These are phyloP conservation scores for Pisolithus microcarpus DNA, from an alignment of 768 basidiomycete species.

Conservation along the genomic window DNA sequence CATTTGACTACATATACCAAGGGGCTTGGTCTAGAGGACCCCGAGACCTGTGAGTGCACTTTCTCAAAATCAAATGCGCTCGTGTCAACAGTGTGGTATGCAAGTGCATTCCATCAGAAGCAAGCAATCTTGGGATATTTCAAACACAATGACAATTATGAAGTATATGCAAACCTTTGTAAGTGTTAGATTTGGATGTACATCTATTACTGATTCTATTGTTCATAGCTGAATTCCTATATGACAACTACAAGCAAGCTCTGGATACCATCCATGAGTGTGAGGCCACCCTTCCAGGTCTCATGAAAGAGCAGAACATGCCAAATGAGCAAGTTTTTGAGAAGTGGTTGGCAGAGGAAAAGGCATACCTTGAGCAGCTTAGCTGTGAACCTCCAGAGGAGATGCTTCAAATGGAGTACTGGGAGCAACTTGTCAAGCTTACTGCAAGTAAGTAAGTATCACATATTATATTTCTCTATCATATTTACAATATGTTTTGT, in stretches of 20 bases:
- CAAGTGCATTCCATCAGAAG: slow-evolving; percentile 13
- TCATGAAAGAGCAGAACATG: too few species aligned
- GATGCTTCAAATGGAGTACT: too few species aligned
- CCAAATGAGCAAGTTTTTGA: too few species aligned
- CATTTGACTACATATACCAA: slow-evolving; percentile 9
- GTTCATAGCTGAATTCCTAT: slow-evolving; percentile 4
- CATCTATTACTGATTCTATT: too few species aligned
- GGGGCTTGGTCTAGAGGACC: slow-evolving; percentile 14
- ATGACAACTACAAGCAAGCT: too few species aligned
- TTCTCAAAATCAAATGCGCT: slow-evolving; percentile 14
- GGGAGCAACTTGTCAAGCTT: slow-evolving; percentile 3
- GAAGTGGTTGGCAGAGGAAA: too few species aligned
- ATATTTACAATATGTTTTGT: not conserved
- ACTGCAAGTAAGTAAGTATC: slow-evolving; percentile 3
- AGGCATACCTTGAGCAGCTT: too few species aligned
- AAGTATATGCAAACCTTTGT: slow-evolving; percentile 1
- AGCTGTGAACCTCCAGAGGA: too few species aligned
- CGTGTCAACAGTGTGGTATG: slow-evolving; percentile 6
- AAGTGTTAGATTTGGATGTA: not conserved
- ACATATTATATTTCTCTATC: not conserved
- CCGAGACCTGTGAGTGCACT: slow-evolving; percentile 14
- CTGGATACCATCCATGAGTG: too few species aligned
- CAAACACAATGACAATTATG: not conserved
- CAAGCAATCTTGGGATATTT: slow-evolving; percentile 7
- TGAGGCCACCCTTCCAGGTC: too few species aligned